Conservation (phyloP, 345 rosid species). For the Cardamine chenopodiifolia region DNA sequence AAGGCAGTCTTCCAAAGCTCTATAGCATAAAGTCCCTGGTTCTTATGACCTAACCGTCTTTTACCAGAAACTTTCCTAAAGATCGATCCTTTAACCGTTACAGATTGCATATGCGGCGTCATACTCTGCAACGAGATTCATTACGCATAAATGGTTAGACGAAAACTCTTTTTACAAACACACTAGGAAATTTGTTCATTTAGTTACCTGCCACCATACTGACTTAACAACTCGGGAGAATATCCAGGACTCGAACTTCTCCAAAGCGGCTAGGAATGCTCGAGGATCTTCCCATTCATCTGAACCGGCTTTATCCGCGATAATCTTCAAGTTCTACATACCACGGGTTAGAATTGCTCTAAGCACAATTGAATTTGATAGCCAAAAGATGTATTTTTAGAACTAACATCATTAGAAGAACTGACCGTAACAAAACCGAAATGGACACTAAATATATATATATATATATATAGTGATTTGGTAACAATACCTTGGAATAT, state of each 20-base stretch:
- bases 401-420: background rate
- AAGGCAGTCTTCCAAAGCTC: constrained; percentile 93
- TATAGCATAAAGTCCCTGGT: constrained; percentile 69
- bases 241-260: constrained; percentile 88
- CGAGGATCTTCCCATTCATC: constrained; percentile 75
- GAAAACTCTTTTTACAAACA: constrained; percentile 3
- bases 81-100: constrained; percentile 61
- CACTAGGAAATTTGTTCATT: background rate
- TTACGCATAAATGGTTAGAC: background rate
- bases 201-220: constrained; percentile 93
- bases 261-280: constrained; percentile 60
- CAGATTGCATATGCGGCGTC: constrained; percentile 87
- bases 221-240: constrained; percentile 83
- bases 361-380: constrained; percentile 79
- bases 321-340: constrained; percentile 44
- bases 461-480: background rate
- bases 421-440: too few relatives aligned
- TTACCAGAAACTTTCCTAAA: constrained; percentile 59
- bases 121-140: constrained; percentile 56
- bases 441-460: too few relatives aligned
- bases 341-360: constrained; percentile 63
- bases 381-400: constrained; percentile 58
- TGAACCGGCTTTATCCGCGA: constrained; percentile 10
- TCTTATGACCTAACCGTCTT: constrained; percentile 59
- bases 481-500: constrained; percentile 72